Conservation (phyloP, 768 basidiomycete species). For the Leccinum fibrillosum region DNA sequence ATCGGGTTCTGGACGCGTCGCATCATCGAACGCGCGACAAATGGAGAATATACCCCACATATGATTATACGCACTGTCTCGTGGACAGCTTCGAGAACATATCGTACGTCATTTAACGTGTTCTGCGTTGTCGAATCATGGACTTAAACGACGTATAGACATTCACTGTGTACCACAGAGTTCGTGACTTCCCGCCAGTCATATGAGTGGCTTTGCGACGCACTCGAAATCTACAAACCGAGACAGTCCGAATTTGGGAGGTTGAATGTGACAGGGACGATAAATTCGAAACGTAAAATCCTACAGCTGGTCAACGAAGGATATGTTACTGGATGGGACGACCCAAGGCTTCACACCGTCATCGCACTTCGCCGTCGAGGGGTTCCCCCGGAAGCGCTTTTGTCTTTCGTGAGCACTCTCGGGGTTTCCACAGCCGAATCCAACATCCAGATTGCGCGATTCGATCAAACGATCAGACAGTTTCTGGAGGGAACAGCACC, state of each 20-base stretch:
- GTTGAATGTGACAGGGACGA: conserved; percentile 87
- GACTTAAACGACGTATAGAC: conserved; percentile 44
- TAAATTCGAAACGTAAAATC: conserved; percentile 97
- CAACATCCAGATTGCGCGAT: conserved; percentile 83
- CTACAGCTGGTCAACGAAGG: conserved; percentile 79
- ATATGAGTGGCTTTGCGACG: conserved; percentile 99
- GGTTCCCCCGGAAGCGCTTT: conserved; percentile 93
- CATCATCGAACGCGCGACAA: conserved; percentile 92
- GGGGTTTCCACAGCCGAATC: conserved; percentile 86
- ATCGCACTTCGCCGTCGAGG: conserved; percentile 94
- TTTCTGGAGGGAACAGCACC: conserved; percentile 89
- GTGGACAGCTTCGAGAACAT: conserved; percentile 99
- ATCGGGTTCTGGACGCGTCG: conserved; percentile 84
- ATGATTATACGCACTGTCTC: conserved; percentile 98
- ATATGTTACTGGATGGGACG: conserved; percentile 92
- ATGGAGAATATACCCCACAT: conserved; percentile 98
- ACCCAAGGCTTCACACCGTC: conserved; percentile 94
- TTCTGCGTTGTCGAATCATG: not conserved
- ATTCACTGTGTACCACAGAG: conserved; percentile 95
- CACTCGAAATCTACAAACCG: conserved; percentile 95
- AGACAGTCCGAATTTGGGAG: conserved; percentile 96
- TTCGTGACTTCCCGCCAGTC: conserved; percentile 95
- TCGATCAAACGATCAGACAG: conserved; percentile 85
- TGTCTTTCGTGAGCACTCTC: conserved; percentile 89
- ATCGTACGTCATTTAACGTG: conserved; percentile 59